A percentile compares a stretch with the other conserved stretches of the same genome.
Conservation (phyloP, 305 asterid genomes). For the Rubia peregrina region DNA sequence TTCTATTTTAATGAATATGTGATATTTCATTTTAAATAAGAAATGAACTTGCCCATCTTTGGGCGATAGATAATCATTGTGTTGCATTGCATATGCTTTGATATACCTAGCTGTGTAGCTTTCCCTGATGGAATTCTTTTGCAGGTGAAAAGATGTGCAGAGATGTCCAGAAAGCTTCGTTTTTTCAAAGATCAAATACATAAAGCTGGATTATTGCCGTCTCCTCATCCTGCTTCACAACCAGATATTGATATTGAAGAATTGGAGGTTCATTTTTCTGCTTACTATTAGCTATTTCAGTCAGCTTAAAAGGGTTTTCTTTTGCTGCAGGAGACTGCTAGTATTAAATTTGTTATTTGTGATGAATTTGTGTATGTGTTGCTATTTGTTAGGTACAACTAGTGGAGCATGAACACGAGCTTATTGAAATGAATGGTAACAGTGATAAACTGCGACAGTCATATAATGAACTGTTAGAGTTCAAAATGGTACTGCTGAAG, state of each 20-base stretch:
- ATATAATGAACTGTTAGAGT: constrained; percentile 93
- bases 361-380: not conserved
- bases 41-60: not conserved
- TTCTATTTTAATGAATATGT: not conserved
- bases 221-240: constrained; percentile 62
- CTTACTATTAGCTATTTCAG: constrained; percentile 12
- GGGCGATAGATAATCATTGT: not conserved
- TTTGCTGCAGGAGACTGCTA: constrained; percentile 8
- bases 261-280: constrained; percentile 59
- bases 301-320: constrained; percentile 1
- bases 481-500: constrained; percentile 95
- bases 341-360: constrained; percentile 2
- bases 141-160: constrained; percentile 94
- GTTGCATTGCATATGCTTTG: not conserved
- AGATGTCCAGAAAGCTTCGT: constrained; percentile 85
- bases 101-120: not conserved
- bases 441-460: constrained; percentile 82
- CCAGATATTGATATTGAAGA: constrained; percentile 85
- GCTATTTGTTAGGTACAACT: constrained; percentile 54
- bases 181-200: constrained; percentile 87
- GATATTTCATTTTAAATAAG: not conserved
- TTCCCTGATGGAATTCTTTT: constrained; percentile 12
- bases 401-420: constrained; percentile 91
- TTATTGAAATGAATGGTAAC: constrained; percentile 88
- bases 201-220: constrained; percentile 63